A percentile compares a stretch with the other conserved stretches of the same genome.
Evolutionary conservation across 2,329 filamentous ascomycete genomes (phyloP).

Genomic region (Ascochyta rabiei): DNA sequence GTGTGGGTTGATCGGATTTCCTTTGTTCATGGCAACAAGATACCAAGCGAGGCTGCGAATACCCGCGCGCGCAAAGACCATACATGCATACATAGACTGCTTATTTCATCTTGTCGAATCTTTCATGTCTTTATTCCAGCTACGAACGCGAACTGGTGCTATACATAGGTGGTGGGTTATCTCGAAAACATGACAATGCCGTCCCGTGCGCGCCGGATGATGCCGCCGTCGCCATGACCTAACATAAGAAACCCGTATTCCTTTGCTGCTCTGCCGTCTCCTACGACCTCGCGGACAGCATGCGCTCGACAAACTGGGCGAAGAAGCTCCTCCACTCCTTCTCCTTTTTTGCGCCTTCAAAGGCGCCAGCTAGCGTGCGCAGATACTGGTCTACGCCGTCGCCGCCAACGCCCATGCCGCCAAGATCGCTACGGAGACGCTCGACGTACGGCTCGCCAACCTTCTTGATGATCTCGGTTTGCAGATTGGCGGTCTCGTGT

Average conservation of each 20-base stretch:
- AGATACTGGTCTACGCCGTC: slow-evolving; percentile 71
- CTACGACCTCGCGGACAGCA: slow-evolving; percentile 30
- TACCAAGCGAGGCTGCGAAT: slow-evolving; percentile 11
- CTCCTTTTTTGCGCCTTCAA: slow-evolving; percentile 47
- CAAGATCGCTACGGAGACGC: slow-evolving; percentile 70
- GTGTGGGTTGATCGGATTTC: neutral
- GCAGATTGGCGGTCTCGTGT: slow-evolving; percentile 82
- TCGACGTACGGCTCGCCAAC: slow-evolving; percentile 81
- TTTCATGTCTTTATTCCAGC: slow-evolving; percentile 12
- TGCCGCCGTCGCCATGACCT: slow-evolving; percentile 15
- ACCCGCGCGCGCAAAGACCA: neutral
- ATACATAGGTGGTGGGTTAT: slow-evolving; percentile 17
- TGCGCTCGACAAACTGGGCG: slow-evolving; percentile 49
- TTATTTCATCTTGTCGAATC: neutral
- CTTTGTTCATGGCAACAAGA: slow-evolving; percentile 8
- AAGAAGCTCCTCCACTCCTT: slow-evolving; percentile 55
- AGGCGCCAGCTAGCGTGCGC: slow-evolving; percentile 48
- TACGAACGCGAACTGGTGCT: slow-evolving; percentile 12
- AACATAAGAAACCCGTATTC: slow-evolving; percentile 4
- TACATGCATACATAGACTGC: neutral
- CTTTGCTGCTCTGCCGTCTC: neutral
- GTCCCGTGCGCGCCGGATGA: slow-evolving; percentile 16
- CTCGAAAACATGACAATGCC: slow-evolving; percentile 20
- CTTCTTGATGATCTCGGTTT: slow-evolving; percentile 90
- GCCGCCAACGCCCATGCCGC: slow-evolving; percentile 68